Percentiles rank a stretch among this genome's conserved stretches.
Conservation (phyloP, 2,329 filamentous ascomycete species). For the Trichoderma citrinoviride region DNA sequence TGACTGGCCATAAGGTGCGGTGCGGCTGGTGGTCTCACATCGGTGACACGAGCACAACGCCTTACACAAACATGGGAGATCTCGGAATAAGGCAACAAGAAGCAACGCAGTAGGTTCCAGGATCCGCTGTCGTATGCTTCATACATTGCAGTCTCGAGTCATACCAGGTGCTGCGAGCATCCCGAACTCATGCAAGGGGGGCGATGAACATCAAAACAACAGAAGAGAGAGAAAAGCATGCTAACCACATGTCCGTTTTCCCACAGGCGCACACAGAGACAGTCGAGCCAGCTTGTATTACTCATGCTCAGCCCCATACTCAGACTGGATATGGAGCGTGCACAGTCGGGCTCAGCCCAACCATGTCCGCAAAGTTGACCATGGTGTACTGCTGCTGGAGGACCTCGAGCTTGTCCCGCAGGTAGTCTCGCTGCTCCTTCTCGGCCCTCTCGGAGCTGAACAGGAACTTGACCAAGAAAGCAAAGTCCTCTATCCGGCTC, state of each 20-base stretch:
- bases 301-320: neutral
- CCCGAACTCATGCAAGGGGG: neutral
- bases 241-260: neutral
- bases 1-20: neutral
- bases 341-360: conserved; percentile 27
- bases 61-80: neutral
- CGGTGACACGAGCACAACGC: neutral
- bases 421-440: conserved; percentile 42
- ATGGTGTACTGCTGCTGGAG: conserved; percentile 34
- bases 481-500: conserved; percentile 51
- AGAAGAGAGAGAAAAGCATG: neutral
- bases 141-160: neutral
- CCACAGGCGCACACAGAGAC: neutral
- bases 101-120: neutral
- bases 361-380: conserved; percentile 31
- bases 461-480: conserved; percentile 51
- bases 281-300: neutral
- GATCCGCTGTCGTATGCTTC: conserved; percentile 1
- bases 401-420: conserved; percentile 40
- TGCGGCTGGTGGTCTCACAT: conserved; percentile 4
- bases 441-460: conserved; percentile 49
- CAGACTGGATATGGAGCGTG: neutral
- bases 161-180: neutral
- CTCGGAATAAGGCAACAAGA: neutral
- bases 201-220: neutral